phyloP scores from a whole-genome alignment of 768 basidiomycete species.

The Pholiota conissans region DNA sequence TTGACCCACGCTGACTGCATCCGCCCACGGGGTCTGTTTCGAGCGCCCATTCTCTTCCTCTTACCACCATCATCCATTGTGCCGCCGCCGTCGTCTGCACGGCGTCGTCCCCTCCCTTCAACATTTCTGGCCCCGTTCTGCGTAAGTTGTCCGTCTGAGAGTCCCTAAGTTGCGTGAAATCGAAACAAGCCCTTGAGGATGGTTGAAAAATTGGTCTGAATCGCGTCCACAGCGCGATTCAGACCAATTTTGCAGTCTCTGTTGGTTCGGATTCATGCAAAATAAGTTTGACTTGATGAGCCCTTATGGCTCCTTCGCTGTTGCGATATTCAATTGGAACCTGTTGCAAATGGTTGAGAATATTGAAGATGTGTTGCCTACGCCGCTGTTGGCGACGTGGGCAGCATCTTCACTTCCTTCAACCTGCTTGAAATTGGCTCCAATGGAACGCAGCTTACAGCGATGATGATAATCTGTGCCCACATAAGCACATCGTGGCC shows the following conservation, averaged over 20 bases:
- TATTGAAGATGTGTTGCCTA: constrained; percentile 5
- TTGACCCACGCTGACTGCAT: background rate
- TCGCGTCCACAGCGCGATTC: constrained; percentile 15
- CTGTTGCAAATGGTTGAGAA: constrained; percentile 2
- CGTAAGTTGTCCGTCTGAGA: background rate
- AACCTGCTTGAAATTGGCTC: constrained; percentile 7
- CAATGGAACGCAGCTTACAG: background rate
- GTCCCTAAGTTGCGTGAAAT: background rate
- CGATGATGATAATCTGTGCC: background rate
- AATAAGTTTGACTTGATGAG: background rate
- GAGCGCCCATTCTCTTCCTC: constrained; percentile 1
- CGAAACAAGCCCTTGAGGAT: background rate
- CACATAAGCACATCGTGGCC: background rate
- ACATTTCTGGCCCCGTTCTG: background rate
- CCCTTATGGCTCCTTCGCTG: background rate
- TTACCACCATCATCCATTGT: constrained; percentile 2
- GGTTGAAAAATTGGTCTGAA: constrained; percentile 13
- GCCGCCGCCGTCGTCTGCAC: background rate
- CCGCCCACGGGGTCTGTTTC: background rate
- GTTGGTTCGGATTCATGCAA: background rate
- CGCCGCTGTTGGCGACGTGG: background rate
- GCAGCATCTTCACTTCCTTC: background rate
- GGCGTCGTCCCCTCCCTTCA: background rate
- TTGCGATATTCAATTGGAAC: constrained; percentile 1
- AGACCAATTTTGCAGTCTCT: constrained; percentile 14